Base-by-base conservation (phyloP, 805 yeast species). In the Yarrowia osloensis region DNA sequence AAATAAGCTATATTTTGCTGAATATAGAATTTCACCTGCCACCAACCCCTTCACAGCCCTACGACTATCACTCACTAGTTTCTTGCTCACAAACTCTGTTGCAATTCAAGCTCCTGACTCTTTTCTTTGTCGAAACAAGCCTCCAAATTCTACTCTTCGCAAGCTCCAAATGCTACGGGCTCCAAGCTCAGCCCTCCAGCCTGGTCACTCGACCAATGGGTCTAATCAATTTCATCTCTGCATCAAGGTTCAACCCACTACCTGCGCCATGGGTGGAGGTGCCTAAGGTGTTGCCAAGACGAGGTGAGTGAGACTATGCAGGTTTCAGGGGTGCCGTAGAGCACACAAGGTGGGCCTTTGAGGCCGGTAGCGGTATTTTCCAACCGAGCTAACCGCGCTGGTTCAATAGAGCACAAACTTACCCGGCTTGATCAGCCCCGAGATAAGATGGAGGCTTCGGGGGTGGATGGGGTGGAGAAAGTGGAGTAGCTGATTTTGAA, bases 121-220 rank as follows among this genome's bases (percentile, higher is more conserved):
- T 3, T 2, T 3, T 46, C 31, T 21, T 44, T 26, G 35, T 47
- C 6, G 11, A 13, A 42, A n/a, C 50, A 5, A 26, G 8, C 21
- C 47, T 46, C 50, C 19, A n/a, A 46, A 47, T 7, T 13, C 39
- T 15, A 35, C 19, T 9, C 24, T 5, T 13, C 9, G 6, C 22
- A n/a, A n/a, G 17, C 22, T 19, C 50, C 17, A 28, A 26, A 28
- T n/a, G 15, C 35, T n/a, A n/a, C 19, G 3, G 2, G 4, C 9
- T 8, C 13, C 17, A 28, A 47, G 8, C 21, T 46, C 50, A 24
- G n/a, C 24, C n/a, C 21, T 28, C 15, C 35, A n/a, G 22, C 9
- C 54, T 12, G 54, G 54, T 47, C 54, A 47, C 54, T 46, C 50
- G 50, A 47, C 54, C 33, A 47, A 47, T 28, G 5, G 54, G 35